Conservation (phyloP, 2,329 filamentous ascomycete species). For the Monosporascus sp. region DNA sequence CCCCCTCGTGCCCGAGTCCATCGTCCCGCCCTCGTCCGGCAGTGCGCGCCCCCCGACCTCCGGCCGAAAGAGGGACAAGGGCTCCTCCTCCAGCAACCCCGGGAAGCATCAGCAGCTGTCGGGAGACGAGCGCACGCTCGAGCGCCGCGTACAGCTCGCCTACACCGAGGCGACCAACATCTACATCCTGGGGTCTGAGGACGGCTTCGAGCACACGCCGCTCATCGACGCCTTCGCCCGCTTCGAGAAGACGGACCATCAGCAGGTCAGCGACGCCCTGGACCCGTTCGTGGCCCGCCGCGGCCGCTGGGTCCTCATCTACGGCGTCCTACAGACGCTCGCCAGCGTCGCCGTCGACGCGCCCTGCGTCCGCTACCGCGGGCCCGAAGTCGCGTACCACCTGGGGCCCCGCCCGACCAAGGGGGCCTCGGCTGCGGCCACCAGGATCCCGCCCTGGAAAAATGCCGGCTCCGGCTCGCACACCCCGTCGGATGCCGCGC, state of each 20-base stretch:
- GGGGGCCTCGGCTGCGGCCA: conserved; percentile 23
- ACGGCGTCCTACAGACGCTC: conserved; percentile 55
- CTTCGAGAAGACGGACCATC: conserved; percentile 51
- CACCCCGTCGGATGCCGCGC: conserved; percentile 32
- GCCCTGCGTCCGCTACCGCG: conserved; percentile 46
- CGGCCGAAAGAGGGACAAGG: conserved; percentile 25
- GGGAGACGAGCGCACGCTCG: conserved; percentile 26
- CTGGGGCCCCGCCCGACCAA: conserved; percentile 46
- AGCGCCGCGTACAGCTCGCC: conserved; percentile 49
- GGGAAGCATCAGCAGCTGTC: conserved; percentile 1
- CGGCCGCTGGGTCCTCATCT: conserved; percentile 58
- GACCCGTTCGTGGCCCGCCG: conserved; percentile 52
- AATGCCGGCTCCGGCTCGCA: conserved; percentile 20
- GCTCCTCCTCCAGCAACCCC: not conserved
- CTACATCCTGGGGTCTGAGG: conserved; percentile 46
- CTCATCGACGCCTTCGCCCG: conserved; percentile 51
- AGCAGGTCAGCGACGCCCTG: conserved; percentile 35
- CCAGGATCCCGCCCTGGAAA: conserved; percentile 52
- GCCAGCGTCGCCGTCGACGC: conserved; percentile 55
- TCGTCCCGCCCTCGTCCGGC: conserved; percentile 30
- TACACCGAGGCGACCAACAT: conserved; percentile 59
- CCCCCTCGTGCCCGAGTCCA: conserved; percentile 55
- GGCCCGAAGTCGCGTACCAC: conserved; percentile 50
- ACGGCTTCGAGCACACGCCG: conserved; percentile 42
- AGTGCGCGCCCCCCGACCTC: not conserved